phyloP scores from a whole-genome alignment of 2,329 filamentous ascomycete species.

The Penicillium sp. region DNA sequence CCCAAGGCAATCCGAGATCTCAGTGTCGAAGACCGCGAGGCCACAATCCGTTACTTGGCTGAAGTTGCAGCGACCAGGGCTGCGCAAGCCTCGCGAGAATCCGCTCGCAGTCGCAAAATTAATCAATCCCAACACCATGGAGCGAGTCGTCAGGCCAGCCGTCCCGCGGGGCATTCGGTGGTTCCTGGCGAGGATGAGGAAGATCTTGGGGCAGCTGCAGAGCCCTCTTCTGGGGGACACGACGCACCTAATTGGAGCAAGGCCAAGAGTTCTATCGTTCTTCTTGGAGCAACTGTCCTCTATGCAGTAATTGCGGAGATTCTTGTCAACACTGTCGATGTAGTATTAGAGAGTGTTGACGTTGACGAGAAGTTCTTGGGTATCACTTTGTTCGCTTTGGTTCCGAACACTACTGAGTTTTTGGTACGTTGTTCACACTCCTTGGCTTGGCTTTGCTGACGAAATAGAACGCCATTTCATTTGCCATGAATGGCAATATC shows the following conservation, averaged over 20 bases:
- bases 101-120: constrained; percentile 55
- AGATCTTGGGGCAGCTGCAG: constrained; percentile 41
- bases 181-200: constrained; percentile 49
- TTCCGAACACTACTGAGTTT: constrained; percentile 98
- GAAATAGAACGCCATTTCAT: constrained; percentile 87
- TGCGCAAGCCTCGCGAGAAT: constrained; percentile 81
- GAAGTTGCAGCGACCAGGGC: constrained; percentile 93
- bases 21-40: constrained; percentile 78
- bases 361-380: constrained; percentile 98
- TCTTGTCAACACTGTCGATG: constrained; percentile 92
- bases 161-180: constrained; percentile 38
- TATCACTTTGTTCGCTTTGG: constrained; percentile 92
- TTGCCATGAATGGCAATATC: constrained; percentile 99
- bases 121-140: constrained; percentile 31
- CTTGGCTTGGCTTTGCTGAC: constrained; percentile 5
- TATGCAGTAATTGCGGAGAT: constrained; percentile 99
- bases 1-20: constrained; percentile 60
- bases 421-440: constrained; percentile 60
- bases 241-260: constrained; percentile 99
- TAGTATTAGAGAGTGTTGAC: constrained; percentile 85
- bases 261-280: constrained; percentile 83
- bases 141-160: constrained; percentile 33
- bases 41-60: constrained; percentile 80
- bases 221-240: constrained; percentile 68
- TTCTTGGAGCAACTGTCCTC: constrained; percentile 83